Evolutionary conservation across 116 monocot genomes (phyloP).

Genomic region (Dioscorea cayenensis): DNA sequence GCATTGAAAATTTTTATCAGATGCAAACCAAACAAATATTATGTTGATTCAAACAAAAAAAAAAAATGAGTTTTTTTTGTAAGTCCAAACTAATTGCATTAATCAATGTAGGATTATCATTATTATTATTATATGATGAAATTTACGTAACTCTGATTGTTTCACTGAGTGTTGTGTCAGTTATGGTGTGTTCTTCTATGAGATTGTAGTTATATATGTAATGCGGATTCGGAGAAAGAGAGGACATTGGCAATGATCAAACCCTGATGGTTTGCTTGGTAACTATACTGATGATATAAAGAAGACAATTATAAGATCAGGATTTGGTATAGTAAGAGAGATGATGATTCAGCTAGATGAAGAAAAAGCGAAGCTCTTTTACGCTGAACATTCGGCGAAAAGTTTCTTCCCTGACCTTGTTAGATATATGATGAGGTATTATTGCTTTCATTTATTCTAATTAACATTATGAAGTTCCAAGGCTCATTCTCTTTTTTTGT

Average conservation of each 20-base stretch:
- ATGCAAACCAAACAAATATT: too few species aligned
- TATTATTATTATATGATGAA: too few species aligned
- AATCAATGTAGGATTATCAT: too few species aligned
- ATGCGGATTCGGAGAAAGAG: constrained; percentile 27
- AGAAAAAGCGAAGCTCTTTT: constrained; percentile 41
- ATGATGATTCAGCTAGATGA: constrained; percentile 35
- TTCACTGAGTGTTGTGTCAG: too few species aligned
- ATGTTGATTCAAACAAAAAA: too few species aligned
- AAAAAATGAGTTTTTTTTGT: too few species aligned
- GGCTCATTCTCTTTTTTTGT: too few species aligned
- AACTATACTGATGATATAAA: constrained; percentile 52
- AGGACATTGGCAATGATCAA: constrained; percentile 80
- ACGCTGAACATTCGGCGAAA: constrained; percentile 61
- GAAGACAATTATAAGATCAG: constrained; percentile 39
- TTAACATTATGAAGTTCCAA: too few species aligned
- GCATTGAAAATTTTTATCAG: too few species aligned
- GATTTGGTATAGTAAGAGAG: constrained; percentile 50
- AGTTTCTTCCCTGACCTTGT: constrained; percentile 57
- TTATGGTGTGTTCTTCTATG: too few species aligned
- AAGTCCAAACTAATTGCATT: too few species aligned
- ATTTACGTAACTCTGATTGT: too few species aligned
- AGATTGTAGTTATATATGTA: constrained; percentile 8
- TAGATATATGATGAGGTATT: constrained; percentile 67
- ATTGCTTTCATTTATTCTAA: not conserved
- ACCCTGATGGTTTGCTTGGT: constrained; percentile 59